These are phyloP conservation scores for Cystobasidium onofrii DNA, from an alignment of 768 basidiomycete species.

Conservation along the genomic window DNA sequence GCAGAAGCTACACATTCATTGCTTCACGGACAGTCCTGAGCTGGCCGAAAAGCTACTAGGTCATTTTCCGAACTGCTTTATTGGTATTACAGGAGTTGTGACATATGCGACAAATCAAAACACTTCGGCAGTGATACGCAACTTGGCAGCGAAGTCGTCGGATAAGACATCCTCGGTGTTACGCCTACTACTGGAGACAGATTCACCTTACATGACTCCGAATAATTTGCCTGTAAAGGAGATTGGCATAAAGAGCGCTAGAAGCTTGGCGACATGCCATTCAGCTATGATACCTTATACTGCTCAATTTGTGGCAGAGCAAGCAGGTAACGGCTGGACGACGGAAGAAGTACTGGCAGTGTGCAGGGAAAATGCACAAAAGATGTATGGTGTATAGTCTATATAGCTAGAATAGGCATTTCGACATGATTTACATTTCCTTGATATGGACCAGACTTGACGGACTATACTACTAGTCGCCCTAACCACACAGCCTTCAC, in stretches of 20 bases:
- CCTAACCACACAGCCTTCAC: too few relatives aligned
- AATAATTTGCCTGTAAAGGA: slow-evolving; percentile 53
- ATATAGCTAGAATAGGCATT: neutral
- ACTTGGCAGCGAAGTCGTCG: slow-evolving; percentile 47
- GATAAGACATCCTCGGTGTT: slow-evolving; percentile 37
- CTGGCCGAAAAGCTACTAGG: slow-evolving; percentile 64
- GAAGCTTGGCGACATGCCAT: slow-evolving; percentile 25
- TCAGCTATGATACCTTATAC: slow-evolving; percentile 27
- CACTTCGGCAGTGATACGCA: slow-evolving; percentile 60
- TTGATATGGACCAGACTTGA: neutral
- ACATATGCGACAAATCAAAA: slow-evolving; percentile 68
- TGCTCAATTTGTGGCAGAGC: slow-evolving; percentile 25
- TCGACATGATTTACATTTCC: neutral
- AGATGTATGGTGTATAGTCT: slow-evolving; percentile 29
- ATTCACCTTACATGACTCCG: slow-evolving; percentile 81
- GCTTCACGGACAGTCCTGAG: slow-evolving; percentile 72
- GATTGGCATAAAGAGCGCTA: slow-evolving; percentile 25
- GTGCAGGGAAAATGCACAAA: slow-evolving; percentile 23
- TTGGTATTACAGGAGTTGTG: slow-evolving; percentile 78
- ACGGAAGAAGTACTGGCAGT: slow-evolving; percentile 18
- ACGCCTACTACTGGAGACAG: slow-evolving; percentile 64
- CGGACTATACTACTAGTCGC: too few relatives aligned
- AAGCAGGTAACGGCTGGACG: slow-evolving; percentile 25
- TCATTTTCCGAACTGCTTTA: slow-evolving; percentile 71
- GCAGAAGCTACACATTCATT: slow-evolving; percentile 77